Evolutionary conservation across 306 rosid species (phyloP).

Genomic region (Pueraria montana): DNA sequence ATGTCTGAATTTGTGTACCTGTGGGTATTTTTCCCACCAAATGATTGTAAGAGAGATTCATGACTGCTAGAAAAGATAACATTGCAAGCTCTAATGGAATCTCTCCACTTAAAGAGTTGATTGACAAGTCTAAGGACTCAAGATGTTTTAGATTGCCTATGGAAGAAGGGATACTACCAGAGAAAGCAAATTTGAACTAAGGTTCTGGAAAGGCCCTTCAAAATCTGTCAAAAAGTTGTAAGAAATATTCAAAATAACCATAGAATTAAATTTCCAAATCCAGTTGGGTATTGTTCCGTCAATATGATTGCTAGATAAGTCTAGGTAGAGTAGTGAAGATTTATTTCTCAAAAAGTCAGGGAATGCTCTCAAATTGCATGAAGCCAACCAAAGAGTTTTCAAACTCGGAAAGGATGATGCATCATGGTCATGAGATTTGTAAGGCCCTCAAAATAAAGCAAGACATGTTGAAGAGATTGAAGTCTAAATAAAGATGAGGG

Average conservation of each 20-base stretch:
- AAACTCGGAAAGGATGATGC: no score
- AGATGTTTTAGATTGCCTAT: constrained; percentile 9
- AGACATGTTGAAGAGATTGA: no score
- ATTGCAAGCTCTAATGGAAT: constrained; percentile 34
- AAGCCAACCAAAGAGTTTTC: no score
- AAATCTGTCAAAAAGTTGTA: no score
- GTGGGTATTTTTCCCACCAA: constrained; percentile 37
- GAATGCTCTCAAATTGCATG: no score
- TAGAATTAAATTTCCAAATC: neutral
- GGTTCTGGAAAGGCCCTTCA: no score
- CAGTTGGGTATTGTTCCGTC: neutral
- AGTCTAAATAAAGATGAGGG: constrained; percentile 21
- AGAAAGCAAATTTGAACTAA: neutral
- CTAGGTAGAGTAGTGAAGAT: no score
- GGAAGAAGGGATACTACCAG: constrained; percentile 10
- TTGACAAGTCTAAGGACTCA: constrained; percentile 20
- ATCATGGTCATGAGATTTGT: no score
- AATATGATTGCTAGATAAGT: neutral
- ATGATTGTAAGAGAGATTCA: constrained; percentile 9
- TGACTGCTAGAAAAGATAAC: constrained; percentile 31
- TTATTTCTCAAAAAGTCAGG: no score
- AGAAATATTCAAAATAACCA: no score
- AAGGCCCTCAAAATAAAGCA: no score
- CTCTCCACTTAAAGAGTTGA: constrained; percentile 27
- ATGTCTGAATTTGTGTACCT: constrained; percentile 15